Percentiles rank a stretch among this genome's conserved stretches.
Conservation (phyloP, 2,329 filamentous ascomycete genomes). For the Aspergillus quadricinctus region DNA sequence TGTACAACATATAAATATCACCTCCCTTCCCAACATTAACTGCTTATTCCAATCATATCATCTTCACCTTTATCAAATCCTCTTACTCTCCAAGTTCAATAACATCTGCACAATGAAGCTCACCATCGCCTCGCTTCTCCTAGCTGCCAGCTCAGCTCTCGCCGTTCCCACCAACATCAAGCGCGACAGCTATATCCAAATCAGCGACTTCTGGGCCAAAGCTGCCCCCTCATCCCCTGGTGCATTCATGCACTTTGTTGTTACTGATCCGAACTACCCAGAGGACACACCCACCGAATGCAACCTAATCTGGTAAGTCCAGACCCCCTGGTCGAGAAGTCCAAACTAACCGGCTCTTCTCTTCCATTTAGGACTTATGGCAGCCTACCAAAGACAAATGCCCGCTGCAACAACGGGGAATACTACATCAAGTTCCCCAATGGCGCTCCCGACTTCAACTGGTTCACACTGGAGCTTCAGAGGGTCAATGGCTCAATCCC, state of each 20-base stretch:
- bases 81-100: neutral
- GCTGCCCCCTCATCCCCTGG: neutral
- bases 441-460: conserved; percentile 14
- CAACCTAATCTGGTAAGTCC: conserved; percentile 19
- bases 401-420: conserved; percentile 21
- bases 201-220: conserved; percentile 14
- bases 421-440: conserved; percentile 23
- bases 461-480: conserved; percentile 17
- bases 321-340: neutral
- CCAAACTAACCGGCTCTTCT: neutral
- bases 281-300: conserved; percentile 20
- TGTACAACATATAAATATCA: neutral
- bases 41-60: neutral
- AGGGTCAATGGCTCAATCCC: conserved; percentile 17
- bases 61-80: neutral
- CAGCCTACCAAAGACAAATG: conserved; percentile 7
- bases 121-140: neutral
- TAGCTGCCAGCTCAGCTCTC: neutral
- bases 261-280: conserved; percentile 21
- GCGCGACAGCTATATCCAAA: conserved; percentile 1
- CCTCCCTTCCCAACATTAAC: neutral
- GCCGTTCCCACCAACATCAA: neutral
- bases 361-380: conserved; percentile 9
- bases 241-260: conserved; percentile 17
- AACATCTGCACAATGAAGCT: neutral